Evolutionary conservation across 768 basidiomycete species (phyloP).

Genomic region (Cantharellus anzutake): DNA sequence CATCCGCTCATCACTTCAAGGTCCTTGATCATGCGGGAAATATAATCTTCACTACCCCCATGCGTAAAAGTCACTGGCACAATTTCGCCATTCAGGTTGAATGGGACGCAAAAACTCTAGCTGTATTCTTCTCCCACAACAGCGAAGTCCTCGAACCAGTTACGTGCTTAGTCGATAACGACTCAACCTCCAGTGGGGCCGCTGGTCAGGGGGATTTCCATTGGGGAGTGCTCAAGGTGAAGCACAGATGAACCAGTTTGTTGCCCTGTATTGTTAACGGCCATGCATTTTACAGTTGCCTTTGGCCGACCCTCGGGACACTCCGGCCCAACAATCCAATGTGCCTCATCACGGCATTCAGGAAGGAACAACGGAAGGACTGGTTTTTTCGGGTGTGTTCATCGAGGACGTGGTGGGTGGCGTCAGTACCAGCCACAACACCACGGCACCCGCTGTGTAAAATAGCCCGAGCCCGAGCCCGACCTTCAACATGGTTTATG

Average conservation of each 20-base stretch:
- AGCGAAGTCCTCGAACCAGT: slow-evolving; percentile 23
- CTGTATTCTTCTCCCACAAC: slow-evolving; percentile 31
- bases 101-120: slow-evolving; percentile 10
- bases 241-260: slow-evolving; percentile 2
- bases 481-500: too few species aligned
- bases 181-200: slow-evolving; percentile 24
- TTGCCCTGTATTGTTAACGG: not conserved
- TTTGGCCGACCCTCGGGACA: slow-evolving; percentile 28
- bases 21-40: slow-evolving; percentile 29
- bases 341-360: slow-evolving; percentile 42
- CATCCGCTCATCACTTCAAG: slow-evolving; percentile 28
- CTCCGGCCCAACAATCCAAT: slow-evolving; percentile 28
- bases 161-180: slow-evolving; percentile 21
- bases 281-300: slow-evolving; percentile 24
- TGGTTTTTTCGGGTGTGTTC: slow-evolving; percentile 10
- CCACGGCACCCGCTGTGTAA: too few species aligned
- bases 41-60: slow-evolving; percentile 9
- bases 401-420: slow-evolving; percentile 19
- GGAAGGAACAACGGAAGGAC: slow-evolving; percentile 22
- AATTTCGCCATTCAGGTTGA: slow-evolving; percentile 11
- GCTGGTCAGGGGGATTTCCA: slow-evolving; percentile 40
- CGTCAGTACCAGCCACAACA: too few species aligned
- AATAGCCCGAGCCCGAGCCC: too few species aligned
- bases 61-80: slow-evolving; percentile 8
- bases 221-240: slow-evolving; percentile 38